Base-by-base conservation (phyloP, 225 moss, liverwort and hornwort species). In the Asterella californica region DNA sequence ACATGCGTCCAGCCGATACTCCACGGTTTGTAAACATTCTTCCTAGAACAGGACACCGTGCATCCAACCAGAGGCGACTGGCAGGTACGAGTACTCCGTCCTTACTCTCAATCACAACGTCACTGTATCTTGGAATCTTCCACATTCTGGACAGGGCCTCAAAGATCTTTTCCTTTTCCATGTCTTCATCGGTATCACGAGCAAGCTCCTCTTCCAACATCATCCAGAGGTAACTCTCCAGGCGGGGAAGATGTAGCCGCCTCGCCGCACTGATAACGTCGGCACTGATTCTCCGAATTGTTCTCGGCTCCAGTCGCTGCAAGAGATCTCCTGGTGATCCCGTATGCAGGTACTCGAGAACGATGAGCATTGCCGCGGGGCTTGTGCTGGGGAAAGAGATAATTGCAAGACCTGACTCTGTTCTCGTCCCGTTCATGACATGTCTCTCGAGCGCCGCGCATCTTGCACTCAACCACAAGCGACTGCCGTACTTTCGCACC, bases 381-480 rank as follows among this genome's bases (percentile, higher is more conserved):
- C 50, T 27, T 9, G 27, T 33, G 52, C 2, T 22, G 30, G 74
- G 53, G 21, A 74, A 33, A 19, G 50, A 74, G 30, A 74, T 15
- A 27, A 30, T 30, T 9, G 49, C 25, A 32, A 29, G 74, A 42
- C 74, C 53, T 17, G 74, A 29, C 53, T 74, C 74, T 30, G 49
- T 74, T n/a, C 49, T 17, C 47, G 70, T 45, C 25, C 50, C 14
- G 52, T 74, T 74, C 19, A 14, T 29, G n/a, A 76, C 22, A 22
- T 19, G 29, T 10, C 37, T 59, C 60, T 60, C 53, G 34, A 76
- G 53, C 1, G 24, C 76, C 34, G 59, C 36, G 22, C 36, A 57
- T 24, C 59, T 59, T 17, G 76, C 76, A 61, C 76, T 57, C 38
- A 76, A 57, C 60, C 55, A 57, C 34, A 60, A 17, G 24, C 76